Percentiles rank a stretch among this genome's conserved stretches.
Conservation (phyloP, 768 basidiomycete species). For the Tylopilus sp. region DNA sequence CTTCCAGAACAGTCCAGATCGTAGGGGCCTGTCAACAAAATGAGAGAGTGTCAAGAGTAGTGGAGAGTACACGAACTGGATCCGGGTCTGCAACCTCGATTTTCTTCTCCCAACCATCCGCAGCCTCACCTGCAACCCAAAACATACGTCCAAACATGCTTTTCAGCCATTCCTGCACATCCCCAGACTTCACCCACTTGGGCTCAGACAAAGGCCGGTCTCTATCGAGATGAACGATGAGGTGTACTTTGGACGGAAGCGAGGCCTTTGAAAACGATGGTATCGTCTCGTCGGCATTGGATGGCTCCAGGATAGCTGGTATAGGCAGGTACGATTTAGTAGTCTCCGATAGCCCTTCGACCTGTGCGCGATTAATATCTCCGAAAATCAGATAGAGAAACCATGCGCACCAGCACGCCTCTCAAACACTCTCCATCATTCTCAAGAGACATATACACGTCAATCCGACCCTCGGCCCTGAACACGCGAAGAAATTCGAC, state of each 20-base stretch:
- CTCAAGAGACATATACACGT: constrained; percentile 64
- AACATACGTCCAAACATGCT: constrained; percentile 87
- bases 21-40: constrained; percentile 69
- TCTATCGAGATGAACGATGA: constrained; percentile 80
- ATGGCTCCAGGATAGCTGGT: constrained; percentile 38
- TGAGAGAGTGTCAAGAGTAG: constrained; percentile 1
- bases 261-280: constrained; percentile 64
- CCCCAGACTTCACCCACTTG: constrained; percentile 94
- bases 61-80: constrained; percentile 58
- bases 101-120: constrained; percentile 94
- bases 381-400: constrained; percentile 1
- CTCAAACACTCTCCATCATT: constrained; percentile 56
- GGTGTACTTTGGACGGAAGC: constrained; percentile 54
- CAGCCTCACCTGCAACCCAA: constrained; percentile 78
- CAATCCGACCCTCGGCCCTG: constrained; percentile 81
- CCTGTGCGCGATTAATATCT: constrained; percentile 38
- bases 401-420: constrained; percentile 67
- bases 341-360: constrained; percentile 69
- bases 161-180: constrained; percentile 90
- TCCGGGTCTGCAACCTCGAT: constrained; percentile 92
- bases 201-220: constrained; percentile 90
- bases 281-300: constrained; percentile 57
- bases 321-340: constrained; percentile 69
- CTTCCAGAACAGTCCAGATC: constrained; percentile 84
- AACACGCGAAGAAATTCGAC: constrained; percentile 80